Conservation (phyloP, 805 yeast genomes). For the Kuraishia capsulata region DNA sequence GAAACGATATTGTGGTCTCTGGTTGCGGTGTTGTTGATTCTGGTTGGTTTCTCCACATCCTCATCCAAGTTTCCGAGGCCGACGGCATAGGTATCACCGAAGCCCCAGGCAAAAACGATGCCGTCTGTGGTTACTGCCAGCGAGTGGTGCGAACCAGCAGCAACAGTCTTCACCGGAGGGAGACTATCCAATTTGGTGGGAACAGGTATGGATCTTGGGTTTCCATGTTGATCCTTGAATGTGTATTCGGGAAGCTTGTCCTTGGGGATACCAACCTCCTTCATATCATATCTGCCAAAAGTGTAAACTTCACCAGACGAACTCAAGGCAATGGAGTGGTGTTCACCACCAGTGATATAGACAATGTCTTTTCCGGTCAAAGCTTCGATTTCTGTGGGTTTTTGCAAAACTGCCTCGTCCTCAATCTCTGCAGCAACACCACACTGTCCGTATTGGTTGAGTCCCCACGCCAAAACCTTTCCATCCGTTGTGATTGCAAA, state of each 20-base stretch:
- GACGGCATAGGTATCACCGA: constrained; percentile 92
- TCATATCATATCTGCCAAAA: constrained; percentile 93
- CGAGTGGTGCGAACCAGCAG: constrained; percentile 90
- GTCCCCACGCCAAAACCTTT: constrained; percentile 82
- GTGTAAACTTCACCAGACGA: constrained; percentile 65
- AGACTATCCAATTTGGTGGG: constrained; percentile 61
- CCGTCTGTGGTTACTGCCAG: constrained; percentile 83
- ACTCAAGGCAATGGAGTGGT: constrained; percentile 76
- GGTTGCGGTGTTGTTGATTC: constrained; percentile 91
- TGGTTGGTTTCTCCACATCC: constrained; percentile 81
- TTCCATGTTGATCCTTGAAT: constrained; percentile 71
- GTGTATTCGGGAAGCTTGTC: constrained; percentile 60
- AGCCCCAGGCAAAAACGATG: constrained; percentile 91
- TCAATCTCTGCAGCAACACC: constrained; percentile 71
- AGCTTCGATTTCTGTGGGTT: constrained; percentile 65
- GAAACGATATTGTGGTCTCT: constrained; percentile 59
- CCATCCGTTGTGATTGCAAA: constrained; percentile 79
- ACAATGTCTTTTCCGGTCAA: constrained; percentile 51
- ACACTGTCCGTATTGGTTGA: constrained; percentile 95
- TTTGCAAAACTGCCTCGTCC: constrained; percentile 74
- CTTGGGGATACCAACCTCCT: constrained; percentile 74
- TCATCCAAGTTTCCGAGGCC: constrained; percentile 84
- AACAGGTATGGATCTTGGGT: constrained; percentile 74
- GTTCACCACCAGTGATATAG: constrained; percentile 86
- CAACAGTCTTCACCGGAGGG: constrained; percentile 50